Percentiles rank a stretch among this genome's conserved stretches.
Conservation (phyloP, 148 eudicot species). For the Rhododendron simsii region DNA sequence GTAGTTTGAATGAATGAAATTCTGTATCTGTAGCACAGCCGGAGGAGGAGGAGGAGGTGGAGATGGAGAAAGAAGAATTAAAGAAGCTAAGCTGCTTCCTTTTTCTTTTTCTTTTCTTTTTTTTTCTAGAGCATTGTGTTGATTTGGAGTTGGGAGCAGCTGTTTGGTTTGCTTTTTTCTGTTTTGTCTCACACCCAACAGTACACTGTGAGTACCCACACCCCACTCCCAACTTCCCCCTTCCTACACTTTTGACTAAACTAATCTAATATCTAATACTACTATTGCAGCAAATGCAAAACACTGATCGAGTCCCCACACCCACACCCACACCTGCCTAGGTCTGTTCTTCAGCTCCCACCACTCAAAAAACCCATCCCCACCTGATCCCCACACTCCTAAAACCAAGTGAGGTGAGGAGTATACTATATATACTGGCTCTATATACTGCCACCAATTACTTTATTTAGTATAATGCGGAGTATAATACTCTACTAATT, state of each 20-base stretch:
- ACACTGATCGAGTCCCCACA: background rate
- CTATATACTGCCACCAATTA: background rate
- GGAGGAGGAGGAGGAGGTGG: background rate
- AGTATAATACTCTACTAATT: too few species aligned
- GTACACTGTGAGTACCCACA: background rate
- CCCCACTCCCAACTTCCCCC: background rate
- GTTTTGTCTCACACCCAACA: background rate
- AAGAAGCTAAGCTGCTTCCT: background rate
- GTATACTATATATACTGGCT: background rate
- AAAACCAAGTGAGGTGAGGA: background rate
- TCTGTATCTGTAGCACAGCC: background rate
- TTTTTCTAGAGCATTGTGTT: background rate
- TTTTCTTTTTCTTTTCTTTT: too few species aligned
- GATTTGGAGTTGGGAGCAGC: slow-evolving; percentile 2
- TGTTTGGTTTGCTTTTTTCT: background rate
- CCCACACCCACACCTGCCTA: background rate
- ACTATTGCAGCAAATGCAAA: background rate
- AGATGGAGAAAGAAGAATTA: background rate
- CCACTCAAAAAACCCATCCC: background rate
- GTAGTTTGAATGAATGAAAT: too few species aligned
- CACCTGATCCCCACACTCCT: background rate
- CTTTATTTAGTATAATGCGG: background rate
- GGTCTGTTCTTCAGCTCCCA: background rate
- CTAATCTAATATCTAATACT: background rate
- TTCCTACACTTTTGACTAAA: background rate